Percentiles rank a stretch among this genome's conserved stretches.
Conservation (phyloP, 1,284 basidiomycete genomes). For the Crucibulum cyathiforme region DNA sequence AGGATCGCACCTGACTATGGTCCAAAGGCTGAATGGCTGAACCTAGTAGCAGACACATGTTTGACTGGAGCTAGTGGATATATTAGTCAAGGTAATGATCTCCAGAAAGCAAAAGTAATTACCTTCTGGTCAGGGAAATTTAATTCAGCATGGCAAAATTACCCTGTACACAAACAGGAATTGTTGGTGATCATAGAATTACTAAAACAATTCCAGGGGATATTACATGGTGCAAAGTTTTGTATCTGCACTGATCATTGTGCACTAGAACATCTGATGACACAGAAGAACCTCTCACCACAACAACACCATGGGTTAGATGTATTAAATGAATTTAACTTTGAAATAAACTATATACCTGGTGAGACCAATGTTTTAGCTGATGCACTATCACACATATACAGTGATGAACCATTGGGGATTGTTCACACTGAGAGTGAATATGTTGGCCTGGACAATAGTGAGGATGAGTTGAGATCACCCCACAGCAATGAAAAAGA, state of each 20-base stretch:
- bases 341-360: constrained; percentile 16
- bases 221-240: constrained; percentile 39
- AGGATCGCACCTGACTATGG: not conserved
- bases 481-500: not conserved
- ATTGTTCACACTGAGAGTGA: constrained; percentile 25
- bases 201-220: constrained; percentile 34
- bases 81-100: constrained; percentile 6
- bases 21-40: not conserved
- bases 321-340: constrained; percentile 25
- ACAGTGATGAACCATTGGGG: constrained; percentile 30
- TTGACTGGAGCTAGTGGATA: constrained; percentile 25
- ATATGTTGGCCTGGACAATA: constrained; percentile 6
- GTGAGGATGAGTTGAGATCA: not conserved
- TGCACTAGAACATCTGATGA: constrained; percentile 42
- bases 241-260: constrained; percentile 46
- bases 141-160: constrained; percentile 35
- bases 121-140: constrained; percentile 35
- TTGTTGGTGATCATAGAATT: constrained; percentile 39
- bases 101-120: constrained; percentile 33
- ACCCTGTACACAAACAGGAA: constrained; percentile 42
- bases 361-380: constrained; percentile 26
- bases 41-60: not conserved
- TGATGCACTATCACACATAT: constrained; percentile 24
- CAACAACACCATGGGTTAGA: constrained; percentile 42
- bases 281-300: constrained; percentile 38